Evolutionary conservation across 2,329 filamentous ascomycete genomes (phyloP).

Genomic region (Acephala macrosclerotiorum): DNA sequence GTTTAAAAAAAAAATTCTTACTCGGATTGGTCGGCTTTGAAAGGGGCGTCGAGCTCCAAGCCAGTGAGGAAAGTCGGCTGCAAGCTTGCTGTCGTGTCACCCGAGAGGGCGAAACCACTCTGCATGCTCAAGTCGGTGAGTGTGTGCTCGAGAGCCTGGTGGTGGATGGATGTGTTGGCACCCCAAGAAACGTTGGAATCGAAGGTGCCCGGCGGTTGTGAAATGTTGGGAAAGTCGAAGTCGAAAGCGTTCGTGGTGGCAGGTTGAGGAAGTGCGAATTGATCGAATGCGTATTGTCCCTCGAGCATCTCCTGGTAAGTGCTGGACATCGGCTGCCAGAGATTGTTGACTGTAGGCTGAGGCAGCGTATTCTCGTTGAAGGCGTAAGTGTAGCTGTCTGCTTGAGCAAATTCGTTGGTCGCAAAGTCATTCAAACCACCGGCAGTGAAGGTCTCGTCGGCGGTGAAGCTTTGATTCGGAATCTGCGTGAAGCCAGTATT

Average conservation of each 20-base stretch:
- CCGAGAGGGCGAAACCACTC: not conserved
- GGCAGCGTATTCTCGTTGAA: not conserved
- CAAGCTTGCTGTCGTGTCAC: constrained; percentile 2
- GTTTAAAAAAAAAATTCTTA: constrained; percentile 8
- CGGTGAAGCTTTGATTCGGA: not conserved
- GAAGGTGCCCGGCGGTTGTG: not conserved
- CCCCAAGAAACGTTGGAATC: not conserved
- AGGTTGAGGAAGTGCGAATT: not conserved
- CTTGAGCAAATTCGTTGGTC: no score
- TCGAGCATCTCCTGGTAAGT: not conserved
- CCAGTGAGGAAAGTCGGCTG: not conserved
- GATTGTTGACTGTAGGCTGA: not conserved
- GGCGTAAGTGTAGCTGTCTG: not conserved
- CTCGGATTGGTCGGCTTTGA: constrained; percentile 2
- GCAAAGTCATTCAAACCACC: not conserved
- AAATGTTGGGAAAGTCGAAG: not conserved
- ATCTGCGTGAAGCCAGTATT: not conserved
- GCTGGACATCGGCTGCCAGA: not conserved
- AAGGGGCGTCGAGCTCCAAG: not conserved
- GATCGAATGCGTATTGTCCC: not conserved
- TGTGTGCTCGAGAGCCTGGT: not conserved
- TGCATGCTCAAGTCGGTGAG: not conserved
- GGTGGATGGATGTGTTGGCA: not conserved
- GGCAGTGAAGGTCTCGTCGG: not conserved
- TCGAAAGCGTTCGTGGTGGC: not conserved